phyloP scores from a whole-genome alignment of 345 rosid species.

The Kandelia obovata region DNA sequence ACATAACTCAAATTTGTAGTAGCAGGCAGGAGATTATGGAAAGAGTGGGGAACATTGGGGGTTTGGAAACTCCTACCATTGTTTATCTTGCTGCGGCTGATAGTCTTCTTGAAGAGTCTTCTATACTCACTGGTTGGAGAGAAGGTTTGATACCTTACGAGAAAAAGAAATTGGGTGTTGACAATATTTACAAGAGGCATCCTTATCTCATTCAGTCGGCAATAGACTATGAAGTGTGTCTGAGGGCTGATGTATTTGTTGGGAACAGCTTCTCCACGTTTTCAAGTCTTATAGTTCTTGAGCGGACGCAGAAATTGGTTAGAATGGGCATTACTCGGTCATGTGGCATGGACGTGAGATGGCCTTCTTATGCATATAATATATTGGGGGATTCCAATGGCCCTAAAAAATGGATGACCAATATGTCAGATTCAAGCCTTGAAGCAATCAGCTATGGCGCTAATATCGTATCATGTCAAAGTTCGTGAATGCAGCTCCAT shows the following conservation, averaged over 20 bases:
- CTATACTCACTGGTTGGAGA: conserved; percentile 72
- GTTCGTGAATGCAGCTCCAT: neutral
- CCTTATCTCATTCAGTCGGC: conserved; percentile 89
- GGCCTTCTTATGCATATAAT: conserved; percentile 93
- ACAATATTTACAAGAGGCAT: conserved; percentile 61
- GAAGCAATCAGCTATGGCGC: conserved; percentile 84
- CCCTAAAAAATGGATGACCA: conserved; percentile 79
- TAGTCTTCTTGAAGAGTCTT: conserved; percentile 69
- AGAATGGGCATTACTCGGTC: conserved; percentile 55
- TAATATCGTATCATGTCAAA: conserved; percentile 60
- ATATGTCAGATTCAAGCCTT: conserved; percentile 78
- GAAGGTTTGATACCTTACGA: conserved; percentile 67
- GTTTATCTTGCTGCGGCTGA: conserved; percentile 90
- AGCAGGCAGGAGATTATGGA: conserved; percentile 75
- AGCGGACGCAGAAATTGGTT: conserved; percentile 74
- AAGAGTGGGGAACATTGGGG: conserved; percentile 63
- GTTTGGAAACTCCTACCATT: conserved; percentile 46
- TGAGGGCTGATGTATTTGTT: conserved; percentile 74
- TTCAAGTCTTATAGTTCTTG: conserved; percentile 85
- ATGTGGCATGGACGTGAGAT: conserved; percentile 46
- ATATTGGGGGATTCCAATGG: conserved; percentile 55
- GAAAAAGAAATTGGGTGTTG: conserved; percentile 82
- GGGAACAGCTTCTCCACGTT: conserved; percentile 97
- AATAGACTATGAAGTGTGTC: conserved; percentile 95
- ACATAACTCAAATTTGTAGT: conserved; percentile 71